phyloP scores from a whole-genome alignment of 768 basidiomycete species.

The Krasilnikovozyma curviuscula region DNA sequence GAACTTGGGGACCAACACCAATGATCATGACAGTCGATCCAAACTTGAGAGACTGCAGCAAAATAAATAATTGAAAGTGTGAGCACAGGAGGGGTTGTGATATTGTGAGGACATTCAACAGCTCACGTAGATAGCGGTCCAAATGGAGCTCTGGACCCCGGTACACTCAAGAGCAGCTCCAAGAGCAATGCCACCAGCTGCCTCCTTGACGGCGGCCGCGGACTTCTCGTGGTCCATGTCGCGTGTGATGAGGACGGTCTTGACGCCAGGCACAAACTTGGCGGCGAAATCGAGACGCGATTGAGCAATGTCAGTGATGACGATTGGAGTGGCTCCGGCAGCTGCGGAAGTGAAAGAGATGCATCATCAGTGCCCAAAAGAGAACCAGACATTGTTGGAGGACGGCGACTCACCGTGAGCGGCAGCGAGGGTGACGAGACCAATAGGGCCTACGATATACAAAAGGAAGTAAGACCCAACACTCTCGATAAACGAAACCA shows the following conservation, averaged over 20 bases:
- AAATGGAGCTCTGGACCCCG: slow-evolving; percentile 27
- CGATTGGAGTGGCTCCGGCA: slow-evolving; percentile 29
- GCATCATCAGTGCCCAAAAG: no score
- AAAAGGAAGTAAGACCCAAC: no score
- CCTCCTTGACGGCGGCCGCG: slow-evolving; percentile 21
- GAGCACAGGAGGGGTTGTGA: no score
- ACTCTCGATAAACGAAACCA: no score
- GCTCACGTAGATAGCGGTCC: slow-evolving; percentile 27
- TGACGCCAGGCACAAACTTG: slow-evolving; percentile 25
- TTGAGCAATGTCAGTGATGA: slow-evolving; percentile 29
- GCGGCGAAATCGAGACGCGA: slow-evolving; percentile 29
- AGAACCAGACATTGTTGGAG: no score
- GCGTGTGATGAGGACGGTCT: slow-evolving; percentile 24
- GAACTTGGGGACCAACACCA: slow-evolving; percentile 28
- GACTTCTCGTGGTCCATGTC: slow-evolving; percentile 18
- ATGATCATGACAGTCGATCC: slow-evolving; percentile 29
- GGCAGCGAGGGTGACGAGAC: slow-evolving; percentile 27
- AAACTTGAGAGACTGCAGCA: slow-evolving; percentile 23
- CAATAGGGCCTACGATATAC: slow-evolving; percentile 32
- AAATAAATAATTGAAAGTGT: not conserved
- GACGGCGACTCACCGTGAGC: no score
- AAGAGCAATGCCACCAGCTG: slow-evolving; percentile 19
- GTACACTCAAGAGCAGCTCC: slow-evolving; percentile 29
- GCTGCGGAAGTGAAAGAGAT: no score
- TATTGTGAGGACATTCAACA: not conserved